phyloP scores from a whole-genome alignment of 495 filamentous ascomycete genomes.

The Corynascus novoguineensis region DNA sequence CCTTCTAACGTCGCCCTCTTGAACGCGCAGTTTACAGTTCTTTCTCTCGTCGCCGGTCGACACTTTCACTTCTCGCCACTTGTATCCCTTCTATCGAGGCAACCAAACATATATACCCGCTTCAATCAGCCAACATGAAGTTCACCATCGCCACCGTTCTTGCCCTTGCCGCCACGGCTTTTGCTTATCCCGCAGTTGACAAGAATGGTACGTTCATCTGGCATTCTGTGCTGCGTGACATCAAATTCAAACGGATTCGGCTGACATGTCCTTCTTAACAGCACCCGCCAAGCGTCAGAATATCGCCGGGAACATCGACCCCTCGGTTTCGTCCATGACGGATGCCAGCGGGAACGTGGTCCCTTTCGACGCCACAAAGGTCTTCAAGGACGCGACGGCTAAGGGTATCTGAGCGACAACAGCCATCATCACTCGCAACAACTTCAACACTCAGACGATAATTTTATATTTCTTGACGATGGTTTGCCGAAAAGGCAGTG shows the following conservation, averaged over 20 bases:
- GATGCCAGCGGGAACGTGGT: slow-evolving; percentile 36
- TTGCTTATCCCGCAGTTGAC: slow-evolving; percentile 33
- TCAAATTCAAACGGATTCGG: neutral
- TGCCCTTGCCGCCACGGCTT: slow-evolving; percentile 43
- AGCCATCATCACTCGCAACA: neutral
- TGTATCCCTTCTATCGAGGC: slow-evolving; percentile 18
- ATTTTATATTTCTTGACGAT: no score
- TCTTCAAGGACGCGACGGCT: slow-evolving; percentile 28
- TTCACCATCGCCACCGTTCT: slow-evolving; percentile 41
- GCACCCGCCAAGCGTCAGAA: slow-evolving; percentile 26
- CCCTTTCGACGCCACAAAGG: slow-evolving; percentile 34
- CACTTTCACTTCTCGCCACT: slow-evolving; percentile 16
- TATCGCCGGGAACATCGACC: slow-evolving; percentile 21
- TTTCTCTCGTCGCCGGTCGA: slow-evolving; percentile 30
- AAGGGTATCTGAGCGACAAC: slow-evolving; percentile 23
- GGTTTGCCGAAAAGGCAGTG: no score
- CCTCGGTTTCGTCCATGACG: slow-evolving; percentile 34
- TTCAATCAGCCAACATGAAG: slow-evolving; percentile 47
- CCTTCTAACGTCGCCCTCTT: neutral
- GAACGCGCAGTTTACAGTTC: neutral
- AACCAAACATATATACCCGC: neutral
- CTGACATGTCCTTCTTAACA: slow-evolving; percentile 6
- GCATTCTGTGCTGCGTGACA: no score
- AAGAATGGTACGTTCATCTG: slow-evolving; percentile 24
- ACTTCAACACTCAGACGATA: no score